A percentile compares a stretch with the other conserved stretches of the same genome.
These are phyloP conservation scores for Neurospora sp. DNA, from an alignment of 2,329 filamentous ascomycete species.

Conservation along the genomic window DNA sequence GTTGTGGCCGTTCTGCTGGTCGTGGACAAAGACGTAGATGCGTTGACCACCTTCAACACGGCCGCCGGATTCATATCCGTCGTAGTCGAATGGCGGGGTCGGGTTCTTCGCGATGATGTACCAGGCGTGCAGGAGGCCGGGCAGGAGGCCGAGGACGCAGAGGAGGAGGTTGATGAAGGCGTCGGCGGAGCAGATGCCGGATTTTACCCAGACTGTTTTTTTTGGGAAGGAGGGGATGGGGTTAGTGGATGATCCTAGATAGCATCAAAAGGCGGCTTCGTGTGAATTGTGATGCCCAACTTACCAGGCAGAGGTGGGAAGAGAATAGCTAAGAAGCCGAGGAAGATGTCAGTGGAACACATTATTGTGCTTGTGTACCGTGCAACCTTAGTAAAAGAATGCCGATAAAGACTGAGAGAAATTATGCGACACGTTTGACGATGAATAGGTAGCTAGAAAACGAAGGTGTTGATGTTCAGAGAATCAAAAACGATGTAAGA, in stretches of 20 bases:
- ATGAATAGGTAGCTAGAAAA: background rate
- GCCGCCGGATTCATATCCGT: constrained; percentile 44
- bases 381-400: background rate
- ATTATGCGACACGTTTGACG: background rate
- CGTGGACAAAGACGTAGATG: constrained; percentile 70
- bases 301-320: constrained; percentile 57
- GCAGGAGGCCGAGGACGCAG: constrained; percentile 68
- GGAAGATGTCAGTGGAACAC: constrained; percentile 53
- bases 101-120: constrained; percentile 94
- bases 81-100: constrained; percentile 61
- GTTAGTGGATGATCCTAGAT: constrained; percentile 22
- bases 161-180: constrained; percentile 93
- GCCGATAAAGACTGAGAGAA: background rate
- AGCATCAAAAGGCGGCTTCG: constrained; percentile 2
- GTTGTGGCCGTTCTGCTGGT: constrained; percentile 15
- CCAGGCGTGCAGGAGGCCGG: constrained; percentile 90
- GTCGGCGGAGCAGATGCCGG: constrained; percentile 85
- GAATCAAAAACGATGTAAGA: background rate
- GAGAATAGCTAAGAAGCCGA: constrained; percentile 53
- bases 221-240: background rate
- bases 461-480: background rate
- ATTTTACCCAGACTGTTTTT: constrained; percentile 81
- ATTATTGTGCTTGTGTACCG: constrained; percentile 26
- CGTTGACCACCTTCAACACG: constrained; percentile 20
- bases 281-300: constrained; percentile 19